Percentiles rank a stretch among this genome's conserved stretches.
These are phyloP conservation scores for Cladobotryum protrusum DNA, from an alignment of 2,329 filamentous ascomycete genomes.

Conservation along the genomic window DNA sequence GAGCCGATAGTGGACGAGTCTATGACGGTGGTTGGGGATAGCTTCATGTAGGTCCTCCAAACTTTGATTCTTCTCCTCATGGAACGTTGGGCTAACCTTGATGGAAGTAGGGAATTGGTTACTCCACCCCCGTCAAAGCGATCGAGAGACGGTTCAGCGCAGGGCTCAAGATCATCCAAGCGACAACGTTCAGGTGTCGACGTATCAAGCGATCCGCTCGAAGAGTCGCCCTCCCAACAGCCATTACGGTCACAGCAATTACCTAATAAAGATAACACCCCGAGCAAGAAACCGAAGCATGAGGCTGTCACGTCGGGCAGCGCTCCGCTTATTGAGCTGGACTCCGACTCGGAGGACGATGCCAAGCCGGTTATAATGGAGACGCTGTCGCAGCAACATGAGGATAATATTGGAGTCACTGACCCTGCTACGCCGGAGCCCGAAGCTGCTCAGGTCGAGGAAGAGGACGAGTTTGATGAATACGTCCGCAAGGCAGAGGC, in stretches of 20 bases:
- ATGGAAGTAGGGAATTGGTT: slow-evolving; percentile 23
- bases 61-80: no score
- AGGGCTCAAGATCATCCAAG: slow-evolving; percentile 13
- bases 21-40: slow-evolving; percentile 8
- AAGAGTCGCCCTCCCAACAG: slow-evolving; percentile 20
- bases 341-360: slow-evolving; percentile 23
- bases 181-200: slow-evolving; percentile 13
- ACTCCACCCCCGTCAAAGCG: slow-evolving; percentile 36
- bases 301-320: slow-evolving; percentile 3
- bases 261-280: slow-evolving; percentile 4
- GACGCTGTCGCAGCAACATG: slow-evolving; percentile 12
- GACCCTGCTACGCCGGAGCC: slow-evolving; percentile 14
- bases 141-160: slow-evolving; percentile 21
- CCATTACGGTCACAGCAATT: slow-evolving; percentile 9
- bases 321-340: slow-evolving; percentile 23
- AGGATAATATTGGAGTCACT: slow-evolving; percentile 19
- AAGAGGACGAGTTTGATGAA: slow-evolving; percentile 38
- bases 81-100: slow-evolving; percentile 14
- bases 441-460: slow-evolving; percentile 13
- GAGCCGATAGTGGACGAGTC: slow-evolving; percentile 11
- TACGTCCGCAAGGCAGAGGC: slow-evolving; percentile 39
- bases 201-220: slow-evolving; percentile 10
- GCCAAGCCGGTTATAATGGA: not conserved
- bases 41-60: slow-evolving; percentile 17
- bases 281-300: slow-evolving; percentile 3